Percentiles rank a stretch among this genome's conserved stretches.
Evolutionary conservation across 176 grass and related monocot genomes (phyloP).

Genomic region (Areca catechu): DNA sequence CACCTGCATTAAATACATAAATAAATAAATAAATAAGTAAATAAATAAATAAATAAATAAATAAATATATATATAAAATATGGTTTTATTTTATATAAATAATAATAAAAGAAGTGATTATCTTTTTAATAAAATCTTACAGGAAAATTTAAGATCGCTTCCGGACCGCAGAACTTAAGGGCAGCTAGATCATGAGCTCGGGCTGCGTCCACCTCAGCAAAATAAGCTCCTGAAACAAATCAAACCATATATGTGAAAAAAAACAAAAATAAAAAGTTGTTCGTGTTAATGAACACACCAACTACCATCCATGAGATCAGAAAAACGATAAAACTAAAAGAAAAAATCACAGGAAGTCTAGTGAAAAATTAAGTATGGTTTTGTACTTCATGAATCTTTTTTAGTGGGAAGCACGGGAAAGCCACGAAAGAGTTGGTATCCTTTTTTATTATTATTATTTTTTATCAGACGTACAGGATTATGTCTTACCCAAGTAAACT

Average conservation of each 20-base stretch:
- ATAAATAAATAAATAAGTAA: too few species aligned
- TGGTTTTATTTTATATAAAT: too few species aligned
- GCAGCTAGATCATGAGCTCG: slow-evolving; percentile 78
- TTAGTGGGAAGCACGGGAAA: too few species aligned
- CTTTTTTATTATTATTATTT: too few species aligned
- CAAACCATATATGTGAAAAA: background rate
- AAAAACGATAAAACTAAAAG: too few species aligned
- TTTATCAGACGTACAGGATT: background rate
- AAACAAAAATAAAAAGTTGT: background rate
- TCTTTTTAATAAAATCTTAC: slow-evolving; percentile 22
- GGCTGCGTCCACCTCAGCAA: slow-evolving; percentile 69
- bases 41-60: too few species aligned
- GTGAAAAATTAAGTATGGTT: too few species aligned
- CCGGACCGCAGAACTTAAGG: slow-evolving; percentile 82
- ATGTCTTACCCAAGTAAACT: slow-evolving; percentile 66
- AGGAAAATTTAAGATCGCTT: slow-evolving; percentile 61
- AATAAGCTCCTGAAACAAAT: slow-evolving; percentile 65
- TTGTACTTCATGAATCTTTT: too few species aligned
- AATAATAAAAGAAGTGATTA: background rate
- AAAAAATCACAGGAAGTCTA: too few species aligned
- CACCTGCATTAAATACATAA: slow-evolving; percentile 38
- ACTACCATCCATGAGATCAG: too few species aligned
- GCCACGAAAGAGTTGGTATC: slow-evolving; percentile 2
- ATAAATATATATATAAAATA: too few species aligned
- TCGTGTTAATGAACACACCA: too few species aligned